A percentile compares a stretch with the other conserved stretches of the same genome.
Conservation (phyloP, 129 eudicot genomes). For the Erigeron canadensis region DNA sequence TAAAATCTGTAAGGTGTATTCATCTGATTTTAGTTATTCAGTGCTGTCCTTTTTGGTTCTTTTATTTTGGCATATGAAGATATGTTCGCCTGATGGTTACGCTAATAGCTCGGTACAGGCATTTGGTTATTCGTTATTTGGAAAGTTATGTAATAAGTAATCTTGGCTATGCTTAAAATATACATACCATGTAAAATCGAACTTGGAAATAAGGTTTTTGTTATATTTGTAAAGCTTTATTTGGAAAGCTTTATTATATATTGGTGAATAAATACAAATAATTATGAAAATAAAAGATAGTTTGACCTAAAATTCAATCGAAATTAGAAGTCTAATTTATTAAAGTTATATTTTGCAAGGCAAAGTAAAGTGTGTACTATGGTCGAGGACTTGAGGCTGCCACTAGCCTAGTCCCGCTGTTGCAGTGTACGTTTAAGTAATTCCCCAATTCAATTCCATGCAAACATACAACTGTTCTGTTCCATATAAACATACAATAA, state of each 20-base stretch:
- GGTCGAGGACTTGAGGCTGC: too few species aligned
- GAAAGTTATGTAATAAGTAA: constrained; percentile 14
- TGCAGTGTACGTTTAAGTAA: too few species aligned
- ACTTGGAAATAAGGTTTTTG: constrained; percentile 13
- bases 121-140: not conserved
- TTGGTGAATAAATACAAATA: not conserved
- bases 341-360: too few species aligned
- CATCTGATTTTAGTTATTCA: constrained; percentile 3
- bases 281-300: too few species aligned
- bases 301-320: too few species aligned
- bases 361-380: too few species aligned
- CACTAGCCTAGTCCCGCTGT: too few species aligned
- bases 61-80: not conserved
- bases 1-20: constrained; percentile 30
- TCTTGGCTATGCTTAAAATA: too few species aligned
- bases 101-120: not conserved
- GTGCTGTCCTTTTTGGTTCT: constrained; percentile 10
- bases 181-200: constrained; percentile 5
- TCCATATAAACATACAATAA: too few species aligned
- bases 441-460: too few species aligned
- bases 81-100: not conserved
- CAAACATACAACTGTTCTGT: too few species aligned
- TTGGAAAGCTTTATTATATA: not conserved
- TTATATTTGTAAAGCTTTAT: constrained; percentile 11
- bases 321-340: too few species aligned